These are phyloP conservation scores for Nectriaceae sp. DNA, from an alignment of 2,329 filamentous ascomycete species.

Conservation along the genomic window DNA sequence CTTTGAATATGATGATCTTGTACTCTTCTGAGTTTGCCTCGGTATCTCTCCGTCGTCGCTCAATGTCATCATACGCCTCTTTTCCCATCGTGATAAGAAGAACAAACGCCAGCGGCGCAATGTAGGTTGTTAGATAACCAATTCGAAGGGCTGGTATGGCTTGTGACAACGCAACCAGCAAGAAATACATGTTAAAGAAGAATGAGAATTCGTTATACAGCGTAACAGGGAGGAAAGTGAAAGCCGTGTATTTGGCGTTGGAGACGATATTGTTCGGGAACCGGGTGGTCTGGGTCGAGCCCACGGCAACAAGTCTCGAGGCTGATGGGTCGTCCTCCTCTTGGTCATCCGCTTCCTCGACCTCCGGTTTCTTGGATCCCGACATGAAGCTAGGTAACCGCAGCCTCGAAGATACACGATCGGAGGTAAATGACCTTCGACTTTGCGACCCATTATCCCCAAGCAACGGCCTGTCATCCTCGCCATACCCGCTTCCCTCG, in stretches of 20 bases:
- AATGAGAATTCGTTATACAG: constrained; percentile 99
- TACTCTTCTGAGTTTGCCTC: constrained; percentile 95
- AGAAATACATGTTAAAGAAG: constrained; percentile 99
- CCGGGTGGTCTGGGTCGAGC: constrained; percentile 68
- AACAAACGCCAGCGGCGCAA: constrained; percentile 90
- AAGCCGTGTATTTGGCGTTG: constrained; percentile 95
- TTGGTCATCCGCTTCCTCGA: constrained; percentile 49
- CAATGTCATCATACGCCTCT: constrained; percentile 93
- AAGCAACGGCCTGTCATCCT: constrained; percentile 73
- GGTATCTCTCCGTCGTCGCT: constrained; percentile 78
- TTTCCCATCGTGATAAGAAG: constrained; percentile 91
- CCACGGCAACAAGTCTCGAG: constrained; percentile 75
- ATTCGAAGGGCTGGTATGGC: constrained; percentile 87
- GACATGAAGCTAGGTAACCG: constrained; percentile 71
- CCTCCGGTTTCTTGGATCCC: constrained; percentile 33
- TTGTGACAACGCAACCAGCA: constrained; percentile 92
- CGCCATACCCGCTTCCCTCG: constrained; percentile 62
- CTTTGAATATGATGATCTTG: constrained; percentile 72
- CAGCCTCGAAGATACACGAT: constrained; percentile 49
- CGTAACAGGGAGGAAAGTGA: constrained; percentile 91
- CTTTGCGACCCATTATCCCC: constrained; percentile 37
- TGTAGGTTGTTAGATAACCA: constrained; percentile 92
- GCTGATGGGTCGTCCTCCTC: constrained; percentile 65
- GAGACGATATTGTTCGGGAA: constrained; percentile 92
- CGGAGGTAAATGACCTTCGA: constrained; percentile 31